Conservation (phyloP, 768 basidiomycete species). For the Podaxis rugospora region DNA sequence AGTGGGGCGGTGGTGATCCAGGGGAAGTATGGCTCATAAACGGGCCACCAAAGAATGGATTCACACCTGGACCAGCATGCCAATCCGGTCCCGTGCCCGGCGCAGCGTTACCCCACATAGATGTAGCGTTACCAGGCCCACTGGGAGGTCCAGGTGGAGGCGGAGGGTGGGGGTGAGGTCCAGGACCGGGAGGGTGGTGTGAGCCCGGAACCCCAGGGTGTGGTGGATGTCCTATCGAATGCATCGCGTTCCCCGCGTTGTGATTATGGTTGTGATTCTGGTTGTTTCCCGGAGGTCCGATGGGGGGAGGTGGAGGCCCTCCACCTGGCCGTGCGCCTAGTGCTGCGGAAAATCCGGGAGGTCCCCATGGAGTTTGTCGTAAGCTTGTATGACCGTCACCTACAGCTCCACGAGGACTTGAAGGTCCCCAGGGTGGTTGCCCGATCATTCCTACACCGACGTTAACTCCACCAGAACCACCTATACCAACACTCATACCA, state of each 20-base stretch:
- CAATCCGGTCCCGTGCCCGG: constrained; percentile 36
- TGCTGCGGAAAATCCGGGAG: constrained; percentile 14
- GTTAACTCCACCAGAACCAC: background rate
- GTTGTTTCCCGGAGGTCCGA: constrained; percentile 16
- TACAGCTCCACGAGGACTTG: constrained; percentile 11
- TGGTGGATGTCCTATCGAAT: constrained; percentile 15
- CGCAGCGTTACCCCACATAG: constrained; percentile 35
- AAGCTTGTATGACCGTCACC: constrained; percentile 13
- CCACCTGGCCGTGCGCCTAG: constrained; percentile 18
- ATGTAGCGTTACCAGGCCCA: constrained; percentile 11
- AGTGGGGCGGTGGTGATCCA: constrained; percentile 43
- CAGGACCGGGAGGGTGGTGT: background rate
- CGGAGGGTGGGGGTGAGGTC: background rate
- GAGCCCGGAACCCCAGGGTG: background rate
- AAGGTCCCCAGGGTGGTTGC: constrained; percentile 9
- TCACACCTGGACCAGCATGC: constrained; percentile 31
- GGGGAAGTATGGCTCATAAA: constrained; percentile 46
- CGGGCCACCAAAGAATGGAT: constrained; percentile 38
- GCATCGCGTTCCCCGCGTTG: constrained; percentile 9
- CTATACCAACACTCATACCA: constrained; percentile 2
- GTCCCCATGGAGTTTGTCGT: constrained; percentile 22
- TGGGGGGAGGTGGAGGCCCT: constrained; percentile 23
- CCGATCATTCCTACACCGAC: constrained; percentile 8
- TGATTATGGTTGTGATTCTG: constrained; percentile 12
- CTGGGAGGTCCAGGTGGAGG: constrained; percentile 13